phyloP scores from a whole-genome alignment of 2,329 filamentous ascomycete genomes.

The Aspergillus flavus region DNA sequence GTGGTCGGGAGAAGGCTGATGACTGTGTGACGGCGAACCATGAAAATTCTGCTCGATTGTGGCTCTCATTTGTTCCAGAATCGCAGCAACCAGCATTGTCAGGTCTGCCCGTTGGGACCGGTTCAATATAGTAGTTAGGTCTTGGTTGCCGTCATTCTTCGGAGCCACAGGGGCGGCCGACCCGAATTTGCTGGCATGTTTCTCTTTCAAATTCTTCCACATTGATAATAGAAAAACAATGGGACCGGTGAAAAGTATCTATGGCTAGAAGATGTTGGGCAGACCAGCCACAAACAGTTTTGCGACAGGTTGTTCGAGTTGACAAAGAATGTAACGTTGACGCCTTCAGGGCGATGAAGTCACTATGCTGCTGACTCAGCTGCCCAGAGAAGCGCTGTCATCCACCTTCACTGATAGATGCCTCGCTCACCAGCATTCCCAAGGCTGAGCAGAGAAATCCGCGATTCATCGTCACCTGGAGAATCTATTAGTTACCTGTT shows the following conservation, averaged over 20 bases:
- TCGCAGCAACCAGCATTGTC: constrained; percentile 43
- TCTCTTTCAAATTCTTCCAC: constrained; percentile 39
- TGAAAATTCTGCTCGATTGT: constrained; percentile 43
- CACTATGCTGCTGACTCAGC: constrained; percentile 27
- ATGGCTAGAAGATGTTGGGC: not conserved
- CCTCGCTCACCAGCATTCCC: not conserved
- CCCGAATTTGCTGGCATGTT: constrained; percentile 33
- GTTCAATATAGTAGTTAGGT: constrained; percentile 46
- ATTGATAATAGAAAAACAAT: constrained; percentile 16
- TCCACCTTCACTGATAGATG: not conserved
- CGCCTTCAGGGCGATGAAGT: constrained; percentile 18
- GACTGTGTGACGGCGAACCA: constrained; percentile 14
- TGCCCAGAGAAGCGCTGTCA: constrained; percentile 7
- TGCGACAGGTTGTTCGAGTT: not conserved
- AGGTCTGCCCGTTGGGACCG: constrained; percentile 46
- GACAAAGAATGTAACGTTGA: constrained; percentile 11
- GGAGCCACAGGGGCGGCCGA: constrained; percentile 26
- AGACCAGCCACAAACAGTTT: not conserved
- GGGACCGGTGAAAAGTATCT: not conserved
- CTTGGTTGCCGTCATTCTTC: constrained; percentile 35
- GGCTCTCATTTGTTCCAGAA: constrained; percentile 45
- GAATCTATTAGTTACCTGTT: constrained; percentile 23
- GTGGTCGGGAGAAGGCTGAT: constrained; percentile 2
- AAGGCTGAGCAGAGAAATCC: not conserved
- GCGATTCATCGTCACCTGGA: constrained; percentile 11